Percentiles rank a stretch among this genome's conserved stretches.
Evolutionary conservation across 2,329 filamentous ascomycete genomes (phyloP).

Genomic region (Phialocephala subalpina): DNA sequence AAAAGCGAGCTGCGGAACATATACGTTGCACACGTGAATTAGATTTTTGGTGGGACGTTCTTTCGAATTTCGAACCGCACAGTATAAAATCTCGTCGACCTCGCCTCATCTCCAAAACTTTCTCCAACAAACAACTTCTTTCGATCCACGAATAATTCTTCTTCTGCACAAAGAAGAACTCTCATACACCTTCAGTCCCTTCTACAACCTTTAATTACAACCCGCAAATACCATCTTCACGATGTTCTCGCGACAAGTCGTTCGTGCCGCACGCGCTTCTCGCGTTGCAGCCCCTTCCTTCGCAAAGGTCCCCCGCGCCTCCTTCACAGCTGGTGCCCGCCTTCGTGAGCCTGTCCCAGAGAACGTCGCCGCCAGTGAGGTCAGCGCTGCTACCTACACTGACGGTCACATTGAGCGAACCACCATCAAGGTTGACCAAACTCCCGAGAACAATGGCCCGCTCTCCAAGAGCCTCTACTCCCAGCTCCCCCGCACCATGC

Average conservation of each 20-base stretch:
- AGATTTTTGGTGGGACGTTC: neutral
- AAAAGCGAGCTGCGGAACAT: conserved; percentile 7
- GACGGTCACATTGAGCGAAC: conserved; percentile 34
- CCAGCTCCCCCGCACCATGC: conserved; percentile 68
- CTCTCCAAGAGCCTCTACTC: conserved; percentile 62
- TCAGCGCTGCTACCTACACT: conserved; percentile 35
- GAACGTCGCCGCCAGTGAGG: conserved; percentile 40
- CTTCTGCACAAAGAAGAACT: neutral
- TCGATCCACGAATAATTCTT: neutral
- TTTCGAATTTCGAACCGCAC: neutral
- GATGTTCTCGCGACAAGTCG: conserved; percentile 37
- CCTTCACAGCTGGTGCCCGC: conserved; percentile 34
- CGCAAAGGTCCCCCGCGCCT: conserved; percentile 34
- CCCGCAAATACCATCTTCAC: conserved; percentile 18
- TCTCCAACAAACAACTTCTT: neutral
- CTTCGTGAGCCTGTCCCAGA: conserved; percentile 36
- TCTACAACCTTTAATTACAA: conserved; percentile 14
- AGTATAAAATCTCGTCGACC: neutral
- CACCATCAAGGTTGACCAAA: conserved; percentile 39
- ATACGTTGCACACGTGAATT: conserved; percentile 1
- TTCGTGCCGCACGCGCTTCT: conserved; percentile 28
- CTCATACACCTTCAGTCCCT: neutral
- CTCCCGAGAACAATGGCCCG: conserved; percentile 44
- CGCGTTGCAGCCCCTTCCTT: conserved; percentile 20
- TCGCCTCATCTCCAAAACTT: neutral